Evolutionary conservation across 2,329 filamentous ascomycete genomes (phyloP), one percentile per base, ranked within the genome.

Genomic region (Aspergillus calidoustus): DNA sequence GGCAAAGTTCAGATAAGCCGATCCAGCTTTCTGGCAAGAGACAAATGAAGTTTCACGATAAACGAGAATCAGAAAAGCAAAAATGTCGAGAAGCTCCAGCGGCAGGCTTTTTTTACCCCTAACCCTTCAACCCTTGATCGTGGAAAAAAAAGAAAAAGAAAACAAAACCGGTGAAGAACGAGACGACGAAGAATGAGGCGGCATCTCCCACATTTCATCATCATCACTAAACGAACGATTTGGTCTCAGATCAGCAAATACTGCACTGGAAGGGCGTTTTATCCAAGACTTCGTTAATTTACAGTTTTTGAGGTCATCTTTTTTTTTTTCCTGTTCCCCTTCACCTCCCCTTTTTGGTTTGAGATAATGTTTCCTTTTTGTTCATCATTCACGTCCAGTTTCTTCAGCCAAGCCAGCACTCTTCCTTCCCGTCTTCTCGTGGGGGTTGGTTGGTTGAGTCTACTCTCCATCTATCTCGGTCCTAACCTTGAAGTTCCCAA

Each of bases 1-100:
- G 66, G 91, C 94, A 62, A 87, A 93, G 75, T 98, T 98, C 84
- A 82, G 87, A 79, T 90, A 81, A 63, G 34, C 47, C 46, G n/a
- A 15, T 41, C 34, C 34, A 15, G 34, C 11, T 41, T 41, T 41
- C 13, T 41, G 34, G 13, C 34, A 41, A 44, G 43, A 54, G 28
- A 25, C 60, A 49, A 57, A 44, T 52, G 31, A 44, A 47, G 22
- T 60, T 47, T 44, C 25, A 25, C 34, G 23, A 52, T 31, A 28
- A 47, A 41, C 6, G 55, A 57, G 43, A 38, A 48, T 13, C 4
- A 41, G 34, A 41, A 53, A 56, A 52, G 30, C 47, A 56, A 59
- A 57, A 54, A 38, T 41, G 34, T 41, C 13, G 44, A 30, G 30
- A 28, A 28, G 15, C 9, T 47, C 25, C 25, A n/a, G 2, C 34